A percentile compares a stretch with the other conserved stretches of the same genome.
Evolutionary conservation across 2,329 filamentous ascomycete species (phyloP).

Genomic region (Phyllosticta capitalensis): DNA sequence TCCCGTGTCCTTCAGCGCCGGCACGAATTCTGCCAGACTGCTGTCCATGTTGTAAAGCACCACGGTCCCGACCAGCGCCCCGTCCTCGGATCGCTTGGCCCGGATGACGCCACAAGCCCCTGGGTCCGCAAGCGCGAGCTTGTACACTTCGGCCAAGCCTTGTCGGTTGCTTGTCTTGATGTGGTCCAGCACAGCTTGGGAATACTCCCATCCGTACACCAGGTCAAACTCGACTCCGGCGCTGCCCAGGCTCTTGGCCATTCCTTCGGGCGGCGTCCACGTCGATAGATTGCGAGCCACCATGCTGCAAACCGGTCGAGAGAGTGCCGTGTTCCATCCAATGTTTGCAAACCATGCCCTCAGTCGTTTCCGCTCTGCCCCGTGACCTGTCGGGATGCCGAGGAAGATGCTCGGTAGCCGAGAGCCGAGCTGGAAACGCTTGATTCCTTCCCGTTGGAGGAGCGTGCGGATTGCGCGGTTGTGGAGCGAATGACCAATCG

Average conservation of each 20-base stretch:
- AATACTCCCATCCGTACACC: constrained; percentile 69
- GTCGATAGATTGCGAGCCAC: constrained; percentile 59
- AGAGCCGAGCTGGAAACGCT: constrained; percentile 72
- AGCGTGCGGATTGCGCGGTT: constrained; percentile 72
- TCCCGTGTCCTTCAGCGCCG: constrained; percentile 51
- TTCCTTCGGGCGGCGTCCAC: constrained; percentile 68
- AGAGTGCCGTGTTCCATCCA: constrained; percentile 70
- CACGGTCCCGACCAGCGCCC: constrained; percentile 64
- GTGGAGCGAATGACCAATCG: constrained; percentile 83
- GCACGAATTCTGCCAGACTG: constrained; percentile 58
- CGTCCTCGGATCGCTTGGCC: constrained; percentile 61
- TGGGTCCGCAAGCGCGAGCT: constrained; percentile 60
- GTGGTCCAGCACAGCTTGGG: constrained; percentile 63
- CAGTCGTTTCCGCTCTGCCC: constrained; percentile 49
- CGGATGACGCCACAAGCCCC: constrained; percentile 72
- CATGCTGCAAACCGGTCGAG: constrained; percentile 60
- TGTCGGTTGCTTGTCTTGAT: constrained; percentile 65
- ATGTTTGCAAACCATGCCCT: constrained; percentile 81
- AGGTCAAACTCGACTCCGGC: constrained; percentile 73
- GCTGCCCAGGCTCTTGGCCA: constrained; percentile 62
- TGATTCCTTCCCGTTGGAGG: constrained; percentile 59
- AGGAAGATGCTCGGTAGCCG: constrained; percentile 77
- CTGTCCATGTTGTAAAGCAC: constrained; percentile 68
- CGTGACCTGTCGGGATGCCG: constrained; percentile 65
- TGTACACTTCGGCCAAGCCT: constrained; percentile 72